phyloP scores from a whole-genome alignment of 768 basidiomycete species.

The Dioszegia hungarica region DNA sequence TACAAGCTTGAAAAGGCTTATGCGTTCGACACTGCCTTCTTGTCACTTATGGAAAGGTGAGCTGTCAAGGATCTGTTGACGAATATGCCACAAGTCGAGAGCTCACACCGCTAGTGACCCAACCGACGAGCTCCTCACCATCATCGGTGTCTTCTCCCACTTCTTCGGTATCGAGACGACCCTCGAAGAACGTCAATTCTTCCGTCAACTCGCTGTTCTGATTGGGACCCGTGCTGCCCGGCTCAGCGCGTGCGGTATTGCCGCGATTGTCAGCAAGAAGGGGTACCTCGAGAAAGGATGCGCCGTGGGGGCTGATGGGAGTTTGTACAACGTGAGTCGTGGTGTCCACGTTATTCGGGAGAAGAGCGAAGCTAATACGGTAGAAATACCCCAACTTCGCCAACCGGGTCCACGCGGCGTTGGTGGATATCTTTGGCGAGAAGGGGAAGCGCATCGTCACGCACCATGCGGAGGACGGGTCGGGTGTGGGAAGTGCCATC shows the following conservation, averaged over 20 bases:
- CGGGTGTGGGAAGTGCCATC: slow-evolving; percentile 92
- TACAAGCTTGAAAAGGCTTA: slow-evolving; percentile 95
- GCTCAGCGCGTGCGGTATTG: slow-evolving; percentile 90
- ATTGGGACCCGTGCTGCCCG: slow-evolving; percentile 86
- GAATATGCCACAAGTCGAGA: neutral
- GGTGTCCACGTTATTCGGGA: neutral
- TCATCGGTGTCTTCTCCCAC: slow-evolving; percentile 94
- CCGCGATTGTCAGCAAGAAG: slow-evolving; percentile 92
- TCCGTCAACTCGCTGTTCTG: slow-evolving; percentile 84
- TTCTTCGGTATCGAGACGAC: slow-evolving; percentile 97
- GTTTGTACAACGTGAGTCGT: slow-evolving; percentile 77
- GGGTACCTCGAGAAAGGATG: slow-evolving; percentile 87
- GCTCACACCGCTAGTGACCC: slow-evolving; percentile 62
- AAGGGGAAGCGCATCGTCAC: slow-evolving; percentile 80
- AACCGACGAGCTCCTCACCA: slow-evolving; percentile 93
- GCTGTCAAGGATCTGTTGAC: slow-evolving; percentile 7
- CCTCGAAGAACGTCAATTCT: slow-evolving; percentile 92
- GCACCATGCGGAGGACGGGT: slow-evolving; percentile 82
- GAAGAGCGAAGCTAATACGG: neutral
- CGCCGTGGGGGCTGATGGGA: slow-evolving; percentile 60
- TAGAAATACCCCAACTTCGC: slow-evolving; percentile 98
- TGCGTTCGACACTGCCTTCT: slow-evolving; percentile 90
- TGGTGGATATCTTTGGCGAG: slow-evolving; percentile 92
- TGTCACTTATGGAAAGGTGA: slow-evolving; percentile 92
- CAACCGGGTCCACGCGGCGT: slow-evolving; percentile 83